phyloP scores from a whole-genome alignment of 257 asterid species.

The Solanum bukasovii region DNA sequence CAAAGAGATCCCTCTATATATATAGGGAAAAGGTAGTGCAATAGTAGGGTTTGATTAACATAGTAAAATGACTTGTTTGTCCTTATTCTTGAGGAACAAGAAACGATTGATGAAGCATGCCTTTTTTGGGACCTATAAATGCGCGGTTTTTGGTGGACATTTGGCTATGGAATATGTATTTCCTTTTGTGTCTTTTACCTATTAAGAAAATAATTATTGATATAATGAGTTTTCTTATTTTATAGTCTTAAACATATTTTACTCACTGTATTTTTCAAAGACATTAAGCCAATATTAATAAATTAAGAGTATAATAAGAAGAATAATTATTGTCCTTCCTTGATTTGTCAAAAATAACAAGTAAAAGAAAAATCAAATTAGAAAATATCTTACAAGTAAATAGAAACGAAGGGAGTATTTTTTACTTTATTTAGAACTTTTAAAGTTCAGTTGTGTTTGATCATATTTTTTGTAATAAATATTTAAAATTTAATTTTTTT shows the following conservation, averaged over 20 bases:
- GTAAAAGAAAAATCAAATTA: too few species aligned
- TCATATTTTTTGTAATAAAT: neutral
- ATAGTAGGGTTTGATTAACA: neutral
- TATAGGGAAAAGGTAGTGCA: neutral
- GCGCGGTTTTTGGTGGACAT: neutral
- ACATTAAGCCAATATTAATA: too few species aligned
- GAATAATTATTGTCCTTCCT: too few species aligned
- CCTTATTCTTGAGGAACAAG: neutral
- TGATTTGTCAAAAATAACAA: too few species aligned
- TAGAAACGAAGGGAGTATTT: too few species aligned
- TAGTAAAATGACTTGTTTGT: neutral
- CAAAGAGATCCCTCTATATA: neutral
- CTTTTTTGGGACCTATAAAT: neutral
- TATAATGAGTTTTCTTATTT: too few species aligned
- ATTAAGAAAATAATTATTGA: too few species aligned
- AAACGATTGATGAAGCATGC: neutral
- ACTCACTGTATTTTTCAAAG: too few species aligned
- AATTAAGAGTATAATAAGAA: too few species aligned
- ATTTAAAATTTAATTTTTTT: too few species aligned
- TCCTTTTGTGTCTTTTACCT: rapidly evolving
- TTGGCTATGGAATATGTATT: neutral
- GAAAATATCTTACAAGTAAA: too few species aligned
- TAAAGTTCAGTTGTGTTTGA: neutral
- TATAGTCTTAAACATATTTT: too few species aligned
- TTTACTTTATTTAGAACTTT: neutral